Base-by-base conservation (phyloP, 148 eudicot species). In the Vaccinium myrtillus region DNA sequence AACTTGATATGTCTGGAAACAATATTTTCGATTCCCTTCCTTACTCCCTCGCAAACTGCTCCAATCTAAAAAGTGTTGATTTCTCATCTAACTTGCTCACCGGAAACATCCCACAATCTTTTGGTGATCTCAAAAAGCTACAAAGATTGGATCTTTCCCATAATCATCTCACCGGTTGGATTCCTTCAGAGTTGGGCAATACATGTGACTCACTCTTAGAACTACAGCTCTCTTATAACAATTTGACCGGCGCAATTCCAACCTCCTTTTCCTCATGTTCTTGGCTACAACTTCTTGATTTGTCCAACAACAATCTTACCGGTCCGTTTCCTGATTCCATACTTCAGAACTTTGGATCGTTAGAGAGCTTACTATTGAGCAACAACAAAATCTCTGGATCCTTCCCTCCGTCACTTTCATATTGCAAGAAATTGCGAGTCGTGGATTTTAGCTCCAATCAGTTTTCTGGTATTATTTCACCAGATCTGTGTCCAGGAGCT, bases 381-480 rank as follows among this genome's bases (percentile, higher is more conserved):
- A 90, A 89, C 79, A 97, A 97, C 78, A 87, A 81, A 77, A 90
- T 97, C 25, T 77, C 94, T 7, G 98, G 98, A 9, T 56, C 92
- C 19, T 93, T 97, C 81, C 99, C 99, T 0, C 80, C 87, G 15
- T 87, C 96, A 2, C 83, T 93, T 79, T 90, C 94, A 5, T 79
- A 83, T 2, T 97, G 99, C 84, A 84, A 90, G 67, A 94, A 93
- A 81, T 75, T 97, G 18, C 85, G 90, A 69, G 83, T 94, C 0
- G 93, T 92, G 27, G 99, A 97, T 80, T 92, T 97, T 48, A 97
- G 99, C 85, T 95, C 99, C 11, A 97, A 97, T 58, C 91, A 86
- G 85, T 85, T 97, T 65, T 88, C 93, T 36, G 99, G 98, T 27
- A 21, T 76, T 49, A 92, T 97, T 55, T 97, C 99, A 48, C 86